Base-by-base conservation (phyloP, 306 rosid species). In the Quercus engelmannii region DNA sequence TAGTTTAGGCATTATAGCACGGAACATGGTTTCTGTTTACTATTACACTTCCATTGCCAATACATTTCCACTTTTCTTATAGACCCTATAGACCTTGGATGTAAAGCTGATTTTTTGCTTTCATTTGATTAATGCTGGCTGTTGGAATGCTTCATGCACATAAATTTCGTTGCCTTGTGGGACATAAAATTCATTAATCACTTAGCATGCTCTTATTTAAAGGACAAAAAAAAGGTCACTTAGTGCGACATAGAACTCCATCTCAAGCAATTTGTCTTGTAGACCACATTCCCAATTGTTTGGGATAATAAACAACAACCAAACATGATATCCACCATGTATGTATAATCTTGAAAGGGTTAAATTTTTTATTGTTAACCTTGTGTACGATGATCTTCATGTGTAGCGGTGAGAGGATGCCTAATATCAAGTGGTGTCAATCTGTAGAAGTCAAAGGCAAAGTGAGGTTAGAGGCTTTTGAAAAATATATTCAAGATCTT, bases 361-460 rank as follows among this genome's bases (percentile, higher is more conserved):
- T 33, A 33, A 35, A 67, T 8, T 67, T 56, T 58, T 26, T 10
- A 41, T 62, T 51, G 38, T 61, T 52, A 63, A 52, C 13, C 5
- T 38, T 72, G 56, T 21, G 58, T 67, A n/a, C 35, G 31, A 17
- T 73, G 28, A 51, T 30, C 64, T 51, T 71, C 18, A 52, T 72
- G 65, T 79, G 78, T 79, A 79, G 83, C 43, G 83, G 78, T 49
- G 74, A 73, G 75, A 79, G 38, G 83, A 79, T 79, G 78, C 73
- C 78, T 31, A 71, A 19, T 73, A 31, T 73, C 61, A 79, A 62
- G 74, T 79, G 83, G 83, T 63, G 74, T 62, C 58, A 79, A 51
- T 61, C 78, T 73, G 38, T 79, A 52, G 78, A 79, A 79, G 83
- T 79, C 74, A 79, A 79, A 79, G 83, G 83, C 41, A 79, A 79